Evolutionary conservation across 768 basidiomycete species (phyloP).

Genomic region (Amanita pseudoporphyria): DNA sequence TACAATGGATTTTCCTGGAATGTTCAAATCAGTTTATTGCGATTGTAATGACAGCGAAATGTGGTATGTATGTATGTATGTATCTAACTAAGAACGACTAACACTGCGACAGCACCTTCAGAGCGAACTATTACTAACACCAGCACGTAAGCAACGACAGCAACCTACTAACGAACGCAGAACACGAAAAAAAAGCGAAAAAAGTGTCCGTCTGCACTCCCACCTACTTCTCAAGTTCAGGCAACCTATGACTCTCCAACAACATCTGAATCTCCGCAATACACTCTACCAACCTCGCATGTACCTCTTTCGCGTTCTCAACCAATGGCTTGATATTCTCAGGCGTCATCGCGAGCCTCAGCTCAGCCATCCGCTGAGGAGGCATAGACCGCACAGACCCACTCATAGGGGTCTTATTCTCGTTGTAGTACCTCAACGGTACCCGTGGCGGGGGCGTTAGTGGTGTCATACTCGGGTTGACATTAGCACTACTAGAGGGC

Average conservation of each 20-base stretch:
- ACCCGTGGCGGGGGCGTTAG: constrained; percentile 1
- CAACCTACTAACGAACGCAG: not conserved
- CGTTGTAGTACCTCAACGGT: constrained; percentile 15
- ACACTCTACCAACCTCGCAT: constrained; percentile 55
- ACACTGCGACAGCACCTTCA: not conserved
- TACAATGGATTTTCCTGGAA: too few relatives aligned
- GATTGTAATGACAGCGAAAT: not conserved
- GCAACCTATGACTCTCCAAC: constrained; percentile 17
- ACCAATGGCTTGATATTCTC: constrained; percentile 79
- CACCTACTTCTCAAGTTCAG: not conserved
- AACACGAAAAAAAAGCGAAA: too few relatives aligned
- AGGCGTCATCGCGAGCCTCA: constrained; percentile 71
- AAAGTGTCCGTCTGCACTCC: too few relatives aligned
- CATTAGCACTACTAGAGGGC: constrained; percentile 7
- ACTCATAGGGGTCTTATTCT: constrained; percentile 25
- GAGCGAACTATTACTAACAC: not conserved
- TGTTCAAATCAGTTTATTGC: not conserved
- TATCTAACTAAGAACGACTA: not conserved
- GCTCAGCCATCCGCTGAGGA: constrained; percentile 34
- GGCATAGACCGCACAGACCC: constrained; percentile 65
- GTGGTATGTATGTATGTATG: not conserved
- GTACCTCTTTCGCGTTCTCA: constrained; percentile 75
- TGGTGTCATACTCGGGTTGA: constrained; percentile 27
- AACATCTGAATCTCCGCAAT: constrained; percentile 53
- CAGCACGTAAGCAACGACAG: not conserved